Evolutionary conservation across 805 yeast species (phyloP).

Genomic region (Pichia nanzhaoensis): DNA sequence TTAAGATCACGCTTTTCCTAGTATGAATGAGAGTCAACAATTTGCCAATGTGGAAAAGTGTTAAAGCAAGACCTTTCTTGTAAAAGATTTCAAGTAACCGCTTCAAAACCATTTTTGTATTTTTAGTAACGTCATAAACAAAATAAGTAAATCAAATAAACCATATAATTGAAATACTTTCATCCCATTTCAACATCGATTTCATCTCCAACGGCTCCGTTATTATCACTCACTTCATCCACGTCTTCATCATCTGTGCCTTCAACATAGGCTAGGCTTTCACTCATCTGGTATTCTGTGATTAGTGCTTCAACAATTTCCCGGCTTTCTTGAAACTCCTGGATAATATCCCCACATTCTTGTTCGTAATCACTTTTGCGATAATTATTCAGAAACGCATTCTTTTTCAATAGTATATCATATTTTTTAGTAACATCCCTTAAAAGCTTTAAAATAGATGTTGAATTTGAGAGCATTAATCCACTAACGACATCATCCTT

Average conservation of each 20-base stretch:
- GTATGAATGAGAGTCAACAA: too few species aligned
- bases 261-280: slow-evolving; percentile 38
- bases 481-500: slow-evolving; percentile 55
- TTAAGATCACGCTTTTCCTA: too few species aligned
- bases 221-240: slow-evolving; percentile 1
- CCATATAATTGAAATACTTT: too few species aligned
- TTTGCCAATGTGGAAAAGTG: too few species aligned
- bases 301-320: slow-evolving; percentile 40
- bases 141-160: too few species aligned
- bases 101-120: neutral
- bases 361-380: slow-evolving; percentile 40
- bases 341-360: slow-evolving; percentile 41
- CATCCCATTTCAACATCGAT: slow-evolving; percentile 5
- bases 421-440: slow-evolving; percentile 65
- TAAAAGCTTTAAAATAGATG: slow-evolving; percentile 64
- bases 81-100: too few species aligned
- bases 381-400: slow-evolving; percentile 81
- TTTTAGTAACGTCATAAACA: too few species aligned
- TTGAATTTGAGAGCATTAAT: slow-evolving; percentile 74
- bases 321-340: slow-evolving; percentile 41
- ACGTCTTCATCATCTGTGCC: slow-evolving; percentile 34
- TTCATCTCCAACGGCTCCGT: neutral
- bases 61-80: too few species aligned
- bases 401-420: slow-evolving; percentile 69
- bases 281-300: slow-evolving; percentile 41